Percentiles rank a stretch among this genome's conserved stretches.
phyloP scores from a whole-genome alignment of 2,329 filamentous ascomycete genomes.

The Cordyceps farinosa region DNA sequence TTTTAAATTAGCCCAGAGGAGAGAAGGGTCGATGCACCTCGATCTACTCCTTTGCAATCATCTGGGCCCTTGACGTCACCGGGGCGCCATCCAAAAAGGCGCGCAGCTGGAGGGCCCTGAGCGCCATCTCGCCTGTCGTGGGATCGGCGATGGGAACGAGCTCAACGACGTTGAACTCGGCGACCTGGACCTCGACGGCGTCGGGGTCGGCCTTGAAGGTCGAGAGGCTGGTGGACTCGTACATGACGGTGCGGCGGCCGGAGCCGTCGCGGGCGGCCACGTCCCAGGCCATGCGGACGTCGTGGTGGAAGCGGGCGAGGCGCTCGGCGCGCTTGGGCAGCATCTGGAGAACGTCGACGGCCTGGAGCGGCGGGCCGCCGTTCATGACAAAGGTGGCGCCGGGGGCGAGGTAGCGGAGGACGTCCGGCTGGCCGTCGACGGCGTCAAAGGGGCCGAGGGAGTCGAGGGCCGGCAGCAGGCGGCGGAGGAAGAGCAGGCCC shows the following conservation, averaged over 20 bases:
- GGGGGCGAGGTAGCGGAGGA: constrained; percentile 14
- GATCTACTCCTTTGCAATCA: constrained; percentile 13
- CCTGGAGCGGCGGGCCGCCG: constrained; percentile 12
- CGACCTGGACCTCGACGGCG: constrained; percentile 13
- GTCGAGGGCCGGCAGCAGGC: constrained; percentile 20
- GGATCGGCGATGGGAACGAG: constrained; percentile 3
- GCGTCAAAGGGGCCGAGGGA: constrained; percentile 18
- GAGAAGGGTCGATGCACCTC: not conserved
- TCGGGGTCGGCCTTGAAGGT: constrained; percentile 14
- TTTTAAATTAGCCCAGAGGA: not conserved
- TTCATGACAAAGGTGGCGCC: constrained; percentile 20
- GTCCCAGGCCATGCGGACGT: constrained; percentile 17
- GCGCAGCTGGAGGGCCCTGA: constrained; percentile 14
- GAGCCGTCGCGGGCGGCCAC: constrained; percentile 9
- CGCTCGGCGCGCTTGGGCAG: constrained; percentile 12
- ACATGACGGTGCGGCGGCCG: constrained; percentile 18
- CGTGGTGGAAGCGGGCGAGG: constrained; percentile 16
- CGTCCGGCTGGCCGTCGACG: not conserved
- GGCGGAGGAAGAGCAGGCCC: constrained; percentile 20
- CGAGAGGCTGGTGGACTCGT: constrained; percentile 17
- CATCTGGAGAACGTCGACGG: constrained; percentile 17
- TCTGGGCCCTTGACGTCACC: constrained; percentile 16
- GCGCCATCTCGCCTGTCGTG: not conserved
- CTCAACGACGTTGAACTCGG: constrained; percentile 18
- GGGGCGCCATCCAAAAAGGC: constrained; percentile 16